A percentile compares a stretch with the other conserved stretches of the same genome.
Evolutionary conservation across 208 protist genomes (phyloP).

Genomic region (Wallacemonas sp.): DNA sequence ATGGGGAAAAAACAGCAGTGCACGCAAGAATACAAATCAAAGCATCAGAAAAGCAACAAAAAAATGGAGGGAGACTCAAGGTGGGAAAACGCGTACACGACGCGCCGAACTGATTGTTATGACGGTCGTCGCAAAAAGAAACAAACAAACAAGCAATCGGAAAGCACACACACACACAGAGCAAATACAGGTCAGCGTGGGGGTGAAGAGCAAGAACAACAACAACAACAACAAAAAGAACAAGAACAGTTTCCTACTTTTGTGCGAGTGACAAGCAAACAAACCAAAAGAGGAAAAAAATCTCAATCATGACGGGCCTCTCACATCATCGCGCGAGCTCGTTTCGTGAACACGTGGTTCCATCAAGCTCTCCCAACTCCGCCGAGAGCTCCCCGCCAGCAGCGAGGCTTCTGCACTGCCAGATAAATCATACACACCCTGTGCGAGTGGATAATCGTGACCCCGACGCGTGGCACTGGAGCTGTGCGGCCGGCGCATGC

Average conservation of each 20-base stretch:
- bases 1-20: constrained; percentile 3
- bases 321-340: constrained; percentile 3
- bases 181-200: constrained; percentile 12
- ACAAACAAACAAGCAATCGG: constrained; percentile 11
- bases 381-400: neutral
- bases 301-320: neutral
- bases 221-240: constrained; percentile 11
- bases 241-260: too few relatives aligned
- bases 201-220: constrained; percentile 5
- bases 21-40: constrained; percentile 4
- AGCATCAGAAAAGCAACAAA: constrained; percentile 5
- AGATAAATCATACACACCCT: neutral
- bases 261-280: too few relatives aligned
- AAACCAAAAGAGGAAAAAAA: neutral
- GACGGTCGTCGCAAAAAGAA: too few relatives aligned
- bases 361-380: neutral
- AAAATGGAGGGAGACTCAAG: constrained; percentile 12
- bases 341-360: neutral
- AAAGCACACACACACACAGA: neutral
- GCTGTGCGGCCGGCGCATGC: neutral
- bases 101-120: too few relatives aligned
- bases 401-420: constrained; percentile 2
- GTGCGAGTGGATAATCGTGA: neutral
- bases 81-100: neutral
- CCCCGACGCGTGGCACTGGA: neutral